phyloP scores from a whole-genome alignment of 2,329 filamentous ascomycete genomes.

The Ceratocystis cubensis region DNA sequence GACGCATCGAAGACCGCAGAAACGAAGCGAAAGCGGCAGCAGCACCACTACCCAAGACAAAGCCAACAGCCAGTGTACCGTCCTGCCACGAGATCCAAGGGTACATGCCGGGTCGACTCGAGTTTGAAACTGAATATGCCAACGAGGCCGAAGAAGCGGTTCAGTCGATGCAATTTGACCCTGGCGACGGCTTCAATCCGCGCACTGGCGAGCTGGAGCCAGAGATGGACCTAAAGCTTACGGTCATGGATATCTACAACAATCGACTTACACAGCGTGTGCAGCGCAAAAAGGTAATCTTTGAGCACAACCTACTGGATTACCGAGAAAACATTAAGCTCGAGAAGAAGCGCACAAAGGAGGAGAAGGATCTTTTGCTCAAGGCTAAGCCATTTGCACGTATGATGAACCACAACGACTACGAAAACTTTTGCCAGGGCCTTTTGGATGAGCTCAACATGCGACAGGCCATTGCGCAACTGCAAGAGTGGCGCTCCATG shows the following conservation, averaged over 20 bases:
- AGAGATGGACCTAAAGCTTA: constrained; percentile 94
- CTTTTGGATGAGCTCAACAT: constrained; percentile 85
- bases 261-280: constrained; percentile 77
- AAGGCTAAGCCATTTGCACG: constrained; percentile 92
- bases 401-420: constrained; percentile 92
- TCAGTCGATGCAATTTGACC: constrained; percentile 96
- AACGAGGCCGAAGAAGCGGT: constrained; percentile 98
- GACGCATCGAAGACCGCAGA: constrained; percentile 81
- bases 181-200: constrained; percentile 82
- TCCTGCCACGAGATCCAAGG: constrained; percentile 96
- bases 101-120: constrained; percentile 93
- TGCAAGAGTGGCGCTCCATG: constrained; percentile 86
- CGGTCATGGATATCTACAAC: constrained; percentile 98
- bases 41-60: constrained; percentile 78
- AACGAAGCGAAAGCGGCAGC: constrained; percentile 75
- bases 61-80: constrained; percentile 88
- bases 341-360: constrained; percentile 93
- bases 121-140: constrained; percentile 95
- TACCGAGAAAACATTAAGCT: constrained; percentile 80
- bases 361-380: constrained; percentile 80
- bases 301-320: constrained; percentile 85
- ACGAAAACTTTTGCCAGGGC: constrained; percentile 71
- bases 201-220: constrained; percentile 77
- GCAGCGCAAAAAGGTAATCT: constrained; percentile 90
- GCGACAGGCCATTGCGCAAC: constrained; percentile 72